Conservation (phyloP, 176 grass and related monocot species). For the Avena sativa region DNA sequence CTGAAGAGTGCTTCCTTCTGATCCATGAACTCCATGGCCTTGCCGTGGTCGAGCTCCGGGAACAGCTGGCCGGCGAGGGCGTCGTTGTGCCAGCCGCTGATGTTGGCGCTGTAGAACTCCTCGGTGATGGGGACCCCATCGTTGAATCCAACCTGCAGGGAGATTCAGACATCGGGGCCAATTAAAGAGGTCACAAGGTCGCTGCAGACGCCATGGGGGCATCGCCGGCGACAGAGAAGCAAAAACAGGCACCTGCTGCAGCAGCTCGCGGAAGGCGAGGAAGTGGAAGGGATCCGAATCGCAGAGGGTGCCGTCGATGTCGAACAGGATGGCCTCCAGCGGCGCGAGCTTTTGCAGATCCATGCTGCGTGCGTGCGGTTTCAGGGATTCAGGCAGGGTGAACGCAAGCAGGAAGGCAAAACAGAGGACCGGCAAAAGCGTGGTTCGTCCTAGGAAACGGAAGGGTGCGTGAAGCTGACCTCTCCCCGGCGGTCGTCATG, state of each 20-base stretch:
- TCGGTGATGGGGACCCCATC: constrained; percentile 70
- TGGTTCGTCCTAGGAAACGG: neutral
- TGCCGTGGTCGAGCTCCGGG: constrained; percentile 65
- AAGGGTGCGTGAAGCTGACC: neutral
- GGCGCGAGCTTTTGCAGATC: constrained; percentile 60
- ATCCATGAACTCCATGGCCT: constrained; percentile 67
- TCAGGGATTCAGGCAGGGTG: constrained; percentile 26
- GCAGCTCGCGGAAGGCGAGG: constrained; percentile 64
- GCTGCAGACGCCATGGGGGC: neutral
- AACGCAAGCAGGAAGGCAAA: neutral
- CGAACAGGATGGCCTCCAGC: constrained; percentile 75
- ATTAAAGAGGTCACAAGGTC: neutral
- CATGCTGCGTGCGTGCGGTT: neutral
- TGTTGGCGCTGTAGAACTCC: constrained; percentile 68
- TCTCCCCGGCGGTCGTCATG: constrained; percentile 30
- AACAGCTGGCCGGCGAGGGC: constrained; percentile 61
- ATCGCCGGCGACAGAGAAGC: neutral
- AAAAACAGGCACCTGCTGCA: constrained; percentile 56
- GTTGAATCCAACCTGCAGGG: constrained; percentile 59
- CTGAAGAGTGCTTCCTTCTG: constrained; percentile 73
- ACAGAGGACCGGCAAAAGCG: neutral
- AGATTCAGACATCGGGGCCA: neutral
- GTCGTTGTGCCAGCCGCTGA: constrained; percentile 78
- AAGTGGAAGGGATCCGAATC: constrained; percentile 93
- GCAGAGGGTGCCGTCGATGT: constrained; percentile 81